Conservation (phyloP, 768 basidiomycete species). For the Ramaria sp. region DNA sequence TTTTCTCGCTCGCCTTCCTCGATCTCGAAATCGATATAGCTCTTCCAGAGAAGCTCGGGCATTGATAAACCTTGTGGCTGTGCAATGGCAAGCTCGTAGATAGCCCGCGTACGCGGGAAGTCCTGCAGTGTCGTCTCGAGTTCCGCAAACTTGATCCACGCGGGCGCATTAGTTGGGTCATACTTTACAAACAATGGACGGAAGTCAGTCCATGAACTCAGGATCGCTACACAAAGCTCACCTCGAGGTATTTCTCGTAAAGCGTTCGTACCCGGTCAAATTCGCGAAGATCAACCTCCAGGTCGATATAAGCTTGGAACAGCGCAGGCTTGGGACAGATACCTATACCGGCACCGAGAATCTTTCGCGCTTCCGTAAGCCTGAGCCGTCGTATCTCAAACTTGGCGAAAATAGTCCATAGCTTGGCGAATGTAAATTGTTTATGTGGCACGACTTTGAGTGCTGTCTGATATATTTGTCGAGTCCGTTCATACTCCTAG, state of each 20-base stretch:
- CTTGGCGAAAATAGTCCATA: conserved; percentile 87
- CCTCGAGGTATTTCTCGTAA: conserved; percentile 93
- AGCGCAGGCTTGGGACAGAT: conserved; percentile 93
- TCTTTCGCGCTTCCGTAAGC: conserved; percentile 74
- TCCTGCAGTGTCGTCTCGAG: conserved; percentile 84
- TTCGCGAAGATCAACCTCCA: conserved; percentile 91
- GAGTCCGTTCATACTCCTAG: conserved; percentile 74
- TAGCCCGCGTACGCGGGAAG: conserved; percentile 78
- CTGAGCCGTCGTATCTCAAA: conserved; percentile 86
- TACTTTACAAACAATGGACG: conserved; percentile 34
- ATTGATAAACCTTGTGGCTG: conserved; percentile 74
- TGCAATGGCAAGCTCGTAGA: conserved; percentile 84
- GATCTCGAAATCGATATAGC: conserved; percentile 93
- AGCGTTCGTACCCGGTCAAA: conserved; percentile 87
- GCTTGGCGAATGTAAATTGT: conserved; percentile 93
- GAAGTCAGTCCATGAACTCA: not conserved
- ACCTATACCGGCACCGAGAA: conserved; percentile 84
- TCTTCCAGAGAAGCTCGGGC: conserved; percentile 92
- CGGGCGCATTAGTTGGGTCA: conserved; percentile 82
- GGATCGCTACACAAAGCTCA: conserved; percentile 19
- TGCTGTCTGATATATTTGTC: conserved; percentile 89
- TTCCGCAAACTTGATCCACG: conserved; percentile 95
- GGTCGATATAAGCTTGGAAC: conserved; percentile 92
- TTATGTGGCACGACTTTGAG: conserved; percentile 89
- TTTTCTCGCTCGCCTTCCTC: conserved; percentile 86